A percentile compares a stretch with the other conserved stretches of the same genome.
phyloP scores from a whole-genome alignment of 129 eudicot species.

The Logfia minima region DNA sequence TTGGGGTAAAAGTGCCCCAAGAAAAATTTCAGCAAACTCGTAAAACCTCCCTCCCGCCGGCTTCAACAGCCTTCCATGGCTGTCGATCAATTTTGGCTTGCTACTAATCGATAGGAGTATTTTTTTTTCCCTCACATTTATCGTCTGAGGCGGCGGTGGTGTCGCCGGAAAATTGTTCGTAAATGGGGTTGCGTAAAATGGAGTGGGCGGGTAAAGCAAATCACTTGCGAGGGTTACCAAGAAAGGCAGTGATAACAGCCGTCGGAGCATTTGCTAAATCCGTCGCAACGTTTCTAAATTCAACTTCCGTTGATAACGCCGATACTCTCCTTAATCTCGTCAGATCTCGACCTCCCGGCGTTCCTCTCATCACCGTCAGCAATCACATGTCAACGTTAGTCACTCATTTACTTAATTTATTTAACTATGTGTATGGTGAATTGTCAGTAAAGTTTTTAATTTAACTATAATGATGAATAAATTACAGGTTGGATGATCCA shows the following conservation, averaged over 20 bases:
- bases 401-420: slow-evolving; percentile 9
- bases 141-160: no score
- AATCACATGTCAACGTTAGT: slow-evolving; percentile 99
- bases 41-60: no score
- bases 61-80: no score
- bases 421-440: no score
- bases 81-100: no score
- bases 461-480: not conserved
- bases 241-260: slow-evolving; percentile 56
- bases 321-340: slow-evolving; percentile 75
- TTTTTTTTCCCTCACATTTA: no score
- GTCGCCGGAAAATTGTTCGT: not conserved
- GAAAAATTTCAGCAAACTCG: no score
- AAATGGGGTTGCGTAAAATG: slow-evolving; percentile 47
- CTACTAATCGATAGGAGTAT: no score
- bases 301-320: slow-evolving; percentile 67
- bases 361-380: slow-evolving; percentile 94
- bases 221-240: slow-evolving; percentile 75
- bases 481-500: slow-evolving; percentile 89
- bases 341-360: slow-evolving; percentile 73
- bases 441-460: not conserved
- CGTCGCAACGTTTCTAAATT: slow-evolving; percentile 64
- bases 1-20: no score
- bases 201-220: slow-evolving; percentile 74
- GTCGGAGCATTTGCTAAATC: slow-evolving; percentile 76